Base-by-base conservation (phyloP, 495 filamentous ascomycete species). In the Delitschia confertaspora region DNA sequence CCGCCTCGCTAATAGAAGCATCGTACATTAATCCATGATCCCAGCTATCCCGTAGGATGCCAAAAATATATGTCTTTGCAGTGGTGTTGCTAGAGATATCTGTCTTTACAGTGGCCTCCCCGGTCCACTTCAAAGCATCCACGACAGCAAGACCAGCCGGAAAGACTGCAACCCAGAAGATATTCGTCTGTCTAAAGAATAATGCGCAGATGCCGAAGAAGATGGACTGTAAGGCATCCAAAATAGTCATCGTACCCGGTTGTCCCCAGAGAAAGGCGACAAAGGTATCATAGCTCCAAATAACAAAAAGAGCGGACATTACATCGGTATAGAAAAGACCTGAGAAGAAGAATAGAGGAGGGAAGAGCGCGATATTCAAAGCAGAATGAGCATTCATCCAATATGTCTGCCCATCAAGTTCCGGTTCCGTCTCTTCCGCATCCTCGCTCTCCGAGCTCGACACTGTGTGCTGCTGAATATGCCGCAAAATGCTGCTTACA, bases 271-370 rank as follows among this genome's bases (percentile, higher is more conserved):
- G 31, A 33, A 57, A 56, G 0, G 29, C 16, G 13, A 60, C 26
- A 33, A 57, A 56, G 0, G 29, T 14, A 17, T 48, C 27, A 43
- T 62, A 61, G 41, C 45, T 58, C 79, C 29, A 75, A 65, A 53
- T 81, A 55, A 59, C 75, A 62, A 45, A 70, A 47, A 51, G 26
- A 0, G 80, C 82, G 3, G 79, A 82, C 23, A 70, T 57, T 0
- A 94, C 75, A 65, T 98, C 91, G 6, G 91, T 98, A 59, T 98
- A 98, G 60, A 89, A 96, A 13, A 98, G 65, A 0, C 73, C 85
- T 0, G 85, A 89, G 63, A 98, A 96, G 70, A 96, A 96, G 68
- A 93, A 95, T 1, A 96, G 58, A 4, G 84, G 78, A 7, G 91
- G 93, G 53, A 96, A 95, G 3, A 95, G 67, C 38, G 78, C 76